phyloP scores from a whole-genome alignment of 208 protist species.

The Porcisia deanei region DNA sequence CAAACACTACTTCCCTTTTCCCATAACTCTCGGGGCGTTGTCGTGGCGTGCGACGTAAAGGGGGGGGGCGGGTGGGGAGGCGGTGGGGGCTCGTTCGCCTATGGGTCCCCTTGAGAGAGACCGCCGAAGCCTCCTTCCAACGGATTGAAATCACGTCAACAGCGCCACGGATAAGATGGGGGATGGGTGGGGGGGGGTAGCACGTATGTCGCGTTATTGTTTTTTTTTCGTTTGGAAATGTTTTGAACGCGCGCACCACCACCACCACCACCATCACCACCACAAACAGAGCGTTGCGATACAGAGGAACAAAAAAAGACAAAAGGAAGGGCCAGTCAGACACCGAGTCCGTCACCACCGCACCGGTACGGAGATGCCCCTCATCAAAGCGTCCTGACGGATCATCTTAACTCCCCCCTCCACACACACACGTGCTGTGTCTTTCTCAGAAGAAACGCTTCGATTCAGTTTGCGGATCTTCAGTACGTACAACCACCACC shows the following conservation, averaged over 20 bases:
- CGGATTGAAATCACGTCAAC: not conserved
- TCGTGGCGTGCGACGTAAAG: not conserved
- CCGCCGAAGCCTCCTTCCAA: not conserved
- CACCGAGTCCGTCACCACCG: not conserved
- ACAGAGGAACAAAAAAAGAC: not conserved
- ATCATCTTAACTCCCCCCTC: too few species aligned
- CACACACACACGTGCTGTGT: not conserved
- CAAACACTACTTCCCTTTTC: not conserved
- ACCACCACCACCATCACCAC: not conserved
- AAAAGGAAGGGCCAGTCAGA: conserved; percentile 1
- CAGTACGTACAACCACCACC: not conserved
- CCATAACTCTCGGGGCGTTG: not conserved
- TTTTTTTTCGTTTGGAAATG: not conserved
- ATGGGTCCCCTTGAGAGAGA: not conserved
- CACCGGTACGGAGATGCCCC: not conserved
- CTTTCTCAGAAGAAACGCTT: not conserved
- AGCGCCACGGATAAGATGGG: not conserved
- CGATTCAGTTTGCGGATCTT: too few species aligned
- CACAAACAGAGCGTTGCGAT: conserved; percentile 1
- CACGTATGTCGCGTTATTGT: too few species aligned
- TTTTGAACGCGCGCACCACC: not conserved
- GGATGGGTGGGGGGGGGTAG: not conserved
- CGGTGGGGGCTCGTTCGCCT: not conserved
- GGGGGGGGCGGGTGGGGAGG: not conserved
- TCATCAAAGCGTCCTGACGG: not conserved